phyloP scores from a whole-genome alignment of 2,329 filamentous ascomycete genomes.

The Phyllosticta citriasiana region DNA sequence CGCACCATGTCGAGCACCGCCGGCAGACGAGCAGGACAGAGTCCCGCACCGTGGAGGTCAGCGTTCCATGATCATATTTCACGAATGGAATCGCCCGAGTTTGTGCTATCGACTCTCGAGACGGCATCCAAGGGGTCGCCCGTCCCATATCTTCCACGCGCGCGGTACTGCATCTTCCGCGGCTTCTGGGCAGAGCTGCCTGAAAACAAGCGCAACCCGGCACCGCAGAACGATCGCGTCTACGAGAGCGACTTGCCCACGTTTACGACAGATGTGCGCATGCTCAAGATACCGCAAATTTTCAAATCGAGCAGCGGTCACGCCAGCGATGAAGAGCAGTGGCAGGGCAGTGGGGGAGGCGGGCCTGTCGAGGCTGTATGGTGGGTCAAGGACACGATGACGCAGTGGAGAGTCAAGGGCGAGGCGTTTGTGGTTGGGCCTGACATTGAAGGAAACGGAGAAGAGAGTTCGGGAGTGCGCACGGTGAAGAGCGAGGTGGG shows the following conservation, averaged over 20 bases:
- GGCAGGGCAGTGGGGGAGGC: conserved; percentile 49
- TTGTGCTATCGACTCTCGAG: conserved; percentile 42
- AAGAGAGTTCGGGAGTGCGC: conserved; percentile 44
- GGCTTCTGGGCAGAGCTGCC: conserved; percentile 72
- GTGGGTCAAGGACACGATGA: conserved; percentile 61
- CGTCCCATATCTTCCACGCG: conserved; percentile 42
- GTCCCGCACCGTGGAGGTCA: conserved; percentile 42
- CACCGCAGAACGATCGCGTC: conserved; percentile 57
- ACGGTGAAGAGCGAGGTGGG: conserved; percentile 52
- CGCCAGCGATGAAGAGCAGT: conserved; percentile 33
- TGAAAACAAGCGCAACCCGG: conserved; percentile 61
- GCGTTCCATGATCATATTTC: conserved; percentile 40
- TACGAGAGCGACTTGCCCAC: conserved; percentile 71
- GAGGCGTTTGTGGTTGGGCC: conserved; percentile 63
- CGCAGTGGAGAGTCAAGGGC: conserved; percentile 80
- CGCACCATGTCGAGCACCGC: conserved; percentile 38
- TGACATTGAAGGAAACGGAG: conserved; percentile 49
- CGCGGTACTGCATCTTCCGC: conserved; percentile 73
- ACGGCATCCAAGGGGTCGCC: conserved; percentile 31
- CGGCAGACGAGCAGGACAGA: conserved; percentile 20
- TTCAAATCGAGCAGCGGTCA: conserved; percentile 42
- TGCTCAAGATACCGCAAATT: conserved; percentile 72
- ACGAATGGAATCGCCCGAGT: conserved; percentile 40
- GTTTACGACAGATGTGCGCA: conserved; percentile 80
- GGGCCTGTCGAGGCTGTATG: conserved; percentile 72